A percentile compares a stretch with the other conserved stretches of the same genome.
phyloP scores from a whole-genome alignment of 1,284 basidiomycete genomes.

The Rhizoctonia solani region DNA sequence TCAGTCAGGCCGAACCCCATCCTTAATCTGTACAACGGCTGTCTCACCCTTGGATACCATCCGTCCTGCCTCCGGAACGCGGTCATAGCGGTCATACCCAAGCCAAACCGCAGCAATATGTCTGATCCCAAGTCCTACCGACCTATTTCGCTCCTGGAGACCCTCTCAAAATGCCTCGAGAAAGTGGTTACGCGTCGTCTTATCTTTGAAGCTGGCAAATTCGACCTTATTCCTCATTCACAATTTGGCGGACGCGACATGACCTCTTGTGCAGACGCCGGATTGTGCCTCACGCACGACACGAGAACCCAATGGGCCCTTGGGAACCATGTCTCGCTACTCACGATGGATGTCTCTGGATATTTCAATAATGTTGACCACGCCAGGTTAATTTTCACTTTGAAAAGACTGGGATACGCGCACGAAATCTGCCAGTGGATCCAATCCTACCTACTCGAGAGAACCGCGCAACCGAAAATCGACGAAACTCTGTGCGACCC shows the following conservation, averaged over 20 bases:
- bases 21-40: slow-evolving; percentile 35
- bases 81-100: slow-evolving; percentile 42
- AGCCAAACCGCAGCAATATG: slow-evolving; percentile 43
- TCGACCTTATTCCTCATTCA: slow-evolving; percentile 40
- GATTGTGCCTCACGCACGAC: slow-evolving; percentile 42
- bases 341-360: slow-evolving; percentile 45
- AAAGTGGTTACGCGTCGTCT: slow-evolving; percentile 41
- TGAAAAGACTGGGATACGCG: slow-evolving; percentile 31
- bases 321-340: too few relatives aligned
- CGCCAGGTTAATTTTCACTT: slow-evolving; percentile 27
- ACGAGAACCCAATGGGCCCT: slow-evolving; percentile 42
- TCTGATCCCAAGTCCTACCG: slow-evolving; percentile 43
- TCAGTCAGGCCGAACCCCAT: slow-evolving; percentile 16
- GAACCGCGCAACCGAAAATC: slow-evolving; percentile 42
- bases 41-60: slow-evolving; percentile 59
- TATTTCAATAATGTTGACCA: slow-evolving; percentile 46
- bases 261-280: slow-evolving; percentile 42
- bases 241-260: slow-evolving; percentile 43
- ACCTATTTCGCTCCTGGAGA: slow-evolving; percentile 43
- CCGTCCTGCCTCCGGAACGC: slow-evolving; percentile 40
- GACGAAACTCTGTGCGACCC: slow-evolving; percentile 37
- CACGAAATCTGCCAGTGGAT: slow-evolving; percentile 31
- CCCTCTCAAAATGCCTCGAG: slow-evolving; percentile 44
- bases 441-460: slow-evolving; percentile 35
- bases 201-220: slow-evolving; percentile 36